Evolutionary conservation across 2,329 filamentous ascomycete species (phyloP), one percentile per base, ranked within the genome.

Genomic region (Hypoxylon sp.): DNA sequence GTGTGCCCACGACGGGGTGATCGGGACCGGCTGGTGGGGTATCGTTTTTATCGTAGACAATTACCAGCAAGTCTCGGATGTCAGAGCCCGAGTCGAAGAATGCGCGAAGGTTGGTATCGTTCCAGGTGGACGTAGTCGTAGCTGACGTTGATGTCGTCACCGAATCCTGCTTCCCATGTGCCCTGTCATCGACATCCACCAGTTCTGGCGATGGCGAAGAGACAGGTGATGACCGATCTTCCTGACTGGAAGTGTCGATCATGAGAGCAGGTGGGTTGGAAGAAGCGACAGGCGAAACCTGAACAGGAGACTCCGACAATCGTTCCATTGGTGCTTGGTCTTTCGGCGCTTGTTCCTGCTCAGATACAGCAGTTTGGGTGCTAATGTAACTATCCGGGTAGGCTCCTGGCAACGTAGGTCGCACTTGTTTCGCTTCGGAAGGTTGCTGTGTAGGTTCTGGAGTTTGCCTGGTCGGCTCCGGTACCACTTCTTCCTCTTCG

Each of bases 11-110:
- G 32, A 96, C 79, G 0, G 93, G 93, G 69, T 97, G 92, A 49
- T 96, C 90, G n/a, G 83, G 81, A 1, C 88, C 84, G 5, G 88
- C 89, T 12, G 91, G 89, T 30, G 85, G 81, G 11, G 95, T 86
- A 51, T 92, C 89, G 9, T 86, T 89, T 69, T 92, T 96, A 72
- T 97, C 92, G 67, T 96, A 92, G 19, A 99, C 91, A 54, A 99
- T 89, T 26, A 92, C 82, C 41, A 97, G 80, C 68, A 97, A 82
- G 68, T 99, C 93, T 40, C 90, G 84, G 61, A 99, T 91, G 57
- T 96, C 91, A 23, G 87, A 86, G 54, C 90, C 86, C 61, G 94
- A 91, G 61, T 97, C 93, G 64, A 97, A 88, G 73, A 97, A 99
- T 9, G 89, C 87, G 52, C 91, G 85, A 19, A 99, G 81, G 63